phyloP scores from a whole-genome alignment of 768 basidiomycete genomes.

The Cystofilobasidium ferigula region DNA sequence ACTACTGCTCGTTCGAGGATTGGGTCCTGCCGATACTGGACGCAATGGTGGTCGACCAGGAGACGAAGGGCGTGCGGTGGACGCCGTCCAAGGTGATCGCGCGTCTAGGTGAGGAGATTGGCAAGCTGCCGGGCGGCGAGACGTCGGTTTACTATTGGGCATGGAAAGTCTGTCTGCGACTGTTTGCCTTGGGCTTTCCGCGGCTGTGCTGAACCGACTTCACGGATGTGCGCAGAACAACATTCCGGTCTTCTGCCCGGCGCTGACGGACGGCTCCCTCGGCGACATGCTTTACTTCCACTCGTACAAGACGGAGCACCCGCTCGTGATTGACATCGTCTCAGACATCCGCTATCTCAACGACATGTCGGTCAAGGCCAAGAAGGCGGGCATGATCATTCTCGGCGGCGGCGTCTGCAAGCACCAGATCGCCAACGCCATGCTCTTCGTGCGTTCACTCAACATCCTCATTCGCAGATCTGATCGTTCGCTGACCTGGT shows the following conservation, averaged over 20 bases:
- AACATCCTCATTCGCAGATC: background rate
- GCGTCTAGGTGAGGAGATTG: slow-evolving; percentile 88
- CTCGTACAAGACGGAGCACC: slow-evolving; percentile 43
- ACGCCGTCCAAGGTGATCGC: slow-evolving; percentile 87
- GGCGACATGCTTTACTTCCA: slow-evolving; percentile 99
- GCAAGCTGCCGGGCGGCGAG: slow-evolving; percentile 61
- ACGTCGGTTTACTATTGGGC: slow-evolving; percentile 95
- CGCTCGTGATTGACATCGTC: slow-evolving; percentile 79
- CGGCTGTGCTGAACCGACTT: background rate
- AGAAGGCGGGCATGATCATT: slow-evolving; percentile 95
- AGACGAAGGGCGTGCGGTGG: slow-evolving; percentile 51
- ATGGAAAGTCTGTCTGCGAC: slow-evolving; percentile 65
- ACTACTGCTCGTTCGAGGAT: slow-evolving; percentile 98
- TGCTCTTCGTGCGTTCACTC: slow-evolving; percentile 68
- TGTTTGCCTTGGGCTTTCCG: background rate
- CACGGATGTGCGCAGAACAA: slow-evolving; percentile 55
- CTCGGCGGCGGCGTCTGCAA: slow-evolving; percentile 98
- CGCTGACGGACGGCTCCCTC: slow-evolving; percentile 91
- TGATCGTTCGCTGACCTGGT: background rate
- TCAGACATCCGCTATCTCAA: slow-evolving; percentile 84
- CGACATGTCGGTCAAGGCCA: slow-evolving; percentile 72
- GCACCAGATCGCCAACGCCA: slow-evolving; percentile 99
- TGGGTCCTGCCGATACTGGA: slow-evolving; percentile 96
- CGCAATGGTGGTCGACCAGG: slow-evolving; percentile 78
- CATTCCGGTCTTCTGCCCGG: slow-evolving; percentile 97